These are phyloP conservation scores for Mucor plumbeus DNA, from an alignment of 371 early-diverging fungal genomes.

Conservation along the genomic window DNA sequence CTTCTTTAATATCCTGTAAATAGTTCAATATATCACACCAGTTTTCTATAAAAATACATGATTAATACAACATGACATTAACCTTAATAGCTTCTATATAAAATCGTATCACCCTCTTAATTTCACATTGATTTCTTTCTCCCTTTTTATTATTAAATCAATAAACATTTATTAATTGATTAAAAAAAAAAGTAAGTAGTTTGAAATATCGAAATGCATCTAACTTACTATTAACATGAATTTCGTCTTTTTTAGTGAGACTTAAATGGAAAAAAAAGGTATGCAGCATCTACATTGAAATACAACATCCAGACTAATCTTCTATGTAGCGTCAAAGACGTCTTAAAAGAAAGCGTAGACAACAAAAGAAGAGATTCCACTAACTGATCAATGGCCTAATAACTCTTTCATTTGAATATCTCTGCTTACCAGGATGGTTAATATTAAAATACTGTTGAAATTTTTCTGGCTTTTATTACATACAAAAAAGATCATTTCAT, in stretches of 20 bases:
- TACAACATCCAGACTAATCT: not conserved
- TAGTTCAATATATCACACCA: slow-evolving; percentile 3
- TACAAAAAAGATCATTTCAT: not conserved
- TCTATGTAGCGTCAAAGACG: slow-evolving; percentile 45
- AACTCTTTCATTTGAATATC: not conserved
- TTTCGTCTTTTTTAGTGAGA: slow-evolving; percentile 25
- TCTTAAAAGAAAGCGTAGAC: slow-evolving; percentile 34
- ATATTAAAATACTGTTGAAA: not conserved
- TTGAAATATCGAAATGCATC: not conserved
- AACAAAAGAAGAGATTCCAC: slow-evolving; percentile 32
- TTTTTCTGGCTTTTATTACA: not conserved
- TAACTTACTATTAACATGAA: not conserved
- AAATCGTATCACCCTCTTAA: not conserved
- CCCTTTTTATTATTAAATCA: not conserved
- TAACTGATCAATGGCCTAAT: not conserved
- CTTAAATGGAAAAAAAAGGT: slow-evolving; percentile 40
- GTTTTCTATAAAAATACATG: slow-evolving; percentile 1
- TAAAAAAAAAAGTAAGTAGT: not conserved
- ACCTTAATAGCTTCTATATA: not conserved
- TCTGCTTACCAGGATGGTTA: not conserved
- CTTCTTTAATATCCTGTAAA: not conserved
- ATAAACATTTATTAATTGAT: not conserved
- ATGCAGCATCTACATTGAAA: not conserved
- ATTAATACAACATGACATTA: not conserved
- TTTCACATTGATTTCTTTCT: not conserved